Conservation (phyloP, 805 yeast species). For the Myxozyma kluyveri region DNA sequence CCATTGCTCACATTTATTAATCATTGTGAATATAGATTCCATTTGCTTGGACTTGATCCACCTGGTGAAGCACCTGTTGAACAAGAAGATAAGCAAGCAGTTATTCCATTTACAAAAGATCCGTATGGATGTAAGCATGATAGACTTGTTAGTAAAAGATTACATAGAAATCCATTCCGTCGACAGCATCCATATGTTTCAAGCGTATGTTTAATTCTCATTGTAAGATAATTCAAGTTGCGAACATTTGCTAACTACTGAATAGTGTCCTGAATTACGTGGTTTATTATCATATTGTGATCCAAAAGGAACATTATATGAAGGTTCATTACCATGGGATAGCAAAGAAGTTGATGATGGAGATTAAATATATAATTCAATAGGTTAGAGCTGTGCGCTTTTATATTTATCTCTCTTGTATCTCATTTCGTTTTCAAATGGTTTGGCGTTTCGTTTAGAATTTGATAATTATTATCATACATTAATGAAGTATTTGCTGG, state of each 20-base stretch:
- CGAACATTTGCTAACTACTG: not conserved
- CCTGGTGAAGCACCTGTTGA: slow-evolving; percentile 16
- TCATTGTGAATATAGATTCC: slow-evolving; percentile 8
- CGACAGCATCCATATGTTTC: slow-evolving; percentile 26
- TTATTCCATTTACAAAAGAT: slow-evolving; percentile 30
- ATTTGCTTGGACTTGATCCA: slow-evolving; percentile 30
- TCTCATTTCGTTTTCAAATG: too few relatives aligned
- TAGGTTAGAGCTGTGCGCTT: too few relatives aligned
- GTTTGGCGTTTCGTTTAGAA: too few relatives aligned
- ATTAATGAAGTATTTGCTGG: too few relatives aligned
- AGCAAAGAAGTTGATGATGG: slow-evolving; percentile 3
- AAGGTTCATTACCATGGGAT: slow-evolving; percentile 31
- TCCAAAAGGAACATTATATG: slow-evolving; percentile 13
- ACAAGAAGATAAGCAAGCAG: slow-evolving; percentile 22
- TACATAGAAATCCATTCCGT: slow-evolving; percentile 31
- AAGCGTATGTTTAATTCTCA: slow-evolving; percentile 9
- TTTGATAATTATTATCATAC: too few relatives aligned
- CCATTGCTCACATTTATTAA: too few relatives aligned
- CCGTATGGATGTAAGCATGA: slow-evolving; percentile 31
- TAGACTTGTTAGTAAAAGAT: slow-evolving; percentile 20
- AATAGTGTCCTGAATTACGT: slow-evolving; percentile 29
- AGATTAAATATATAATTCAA: too few relatives aligned
- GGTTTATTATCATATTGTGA: slow-evolving; percentile 25
- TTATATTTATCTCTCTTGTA: too few relatives aligned
- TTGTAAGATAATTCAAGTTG: not conserved